phyloP scores from a whole-genome alignment of 2,329 filamentous ascomycete species.

The Tolypocladium pustulatum region DNA sequence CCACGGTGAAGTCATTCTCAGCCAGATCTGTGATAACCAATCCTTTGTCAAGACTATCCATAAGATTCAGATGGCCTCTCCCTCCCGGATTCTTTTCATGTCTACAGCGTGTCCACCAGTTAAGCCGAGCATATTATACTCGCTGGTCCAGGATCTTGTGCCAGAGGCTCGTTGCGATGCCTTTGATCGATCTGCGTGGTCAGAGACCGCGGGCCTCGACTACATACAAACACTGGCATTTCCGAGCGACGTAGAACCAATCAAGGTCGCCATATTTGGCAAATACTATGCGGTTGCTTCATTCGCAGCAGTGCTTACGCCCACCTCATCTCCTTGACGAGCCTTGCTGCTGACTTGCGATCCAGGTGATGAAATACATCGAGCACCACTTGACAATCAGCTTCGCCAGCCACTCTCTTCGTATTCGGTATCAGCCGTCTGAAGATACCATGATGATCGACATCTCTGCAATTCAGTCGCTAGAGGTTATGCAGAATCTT shows the following conservation, averaged over 20 bases:
- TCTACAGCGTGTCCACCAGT: constrained; percentile 55
- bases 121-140: constrained; percentile 61
- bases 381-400: constrained; percentile 57
- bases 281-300: constrained; percentile 81
- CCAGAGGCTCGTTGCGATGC: constrained; percentile 24
- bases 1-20: constrained; percentile 74
- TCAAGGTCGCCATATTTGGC: constrained; percentile 69
- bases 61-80: constrained; percentile 72
- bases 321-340: neutral
- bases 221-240: constrained; percentile 74
- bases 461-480: constrained; percentile 70
- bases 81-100: constrained; percentile 70
- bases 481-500: constrained; percentile 86
- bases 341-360: constrained; percentile 7
- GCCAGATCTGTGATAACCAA: constrained; percentile 87
- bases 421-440: constrained; percentile 77
- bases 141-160: constrained; percentile 55
- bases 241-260: constrained; percentile 65
- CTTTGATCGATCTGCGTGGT: constrained; percentile 74
- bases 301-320: constrained; percentile 64
- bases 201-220: constrained; percentile 65
- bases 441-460: constrained; percentile 96
- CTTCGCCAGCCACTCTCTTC: constrained; percentile 33
- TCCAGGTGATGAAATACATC: constrained; percentile 69
- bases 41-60: constrained; percentile 83